Percentiles rank a stretch among this genome's conserved stretches.
phyloP scores from a whole-genome alignment of 345 rosid species.

The Brassica nigra region DNA sequence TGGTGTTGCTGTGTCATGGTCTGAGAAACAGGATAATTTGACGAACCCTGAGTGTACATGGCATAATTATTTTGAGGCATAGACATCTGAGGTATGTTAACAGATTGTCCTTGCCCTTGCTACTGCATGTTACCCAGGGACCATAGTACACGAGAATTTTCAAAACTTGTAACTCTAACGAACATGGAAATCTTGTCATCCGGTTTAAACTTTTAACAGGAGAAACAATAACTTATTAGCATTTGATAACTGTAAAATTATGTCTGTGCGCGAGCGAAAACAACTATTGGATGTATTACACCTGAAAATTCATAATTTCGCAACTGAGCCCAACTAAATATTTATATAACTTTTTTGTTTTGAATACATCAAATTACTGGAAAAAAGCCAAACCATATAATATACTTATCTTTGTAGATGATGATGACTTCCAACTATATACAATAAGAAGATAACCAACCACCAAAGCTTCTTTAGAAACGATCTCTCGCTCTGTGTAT shows the following conservation, averaged over 20 bases:
- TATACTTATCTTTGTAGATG: constrained; percentile 28
- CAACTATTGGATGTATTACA: neutral
- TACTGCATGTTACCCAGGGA: constrained; percentile 50
- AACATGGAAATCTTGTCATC: too few species aligned
- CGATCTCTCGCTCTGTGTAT: constrained; percentile 83
- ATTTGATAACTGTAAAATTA: too few species aligned
- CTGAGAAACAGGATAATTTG: constrained; percentile 53
- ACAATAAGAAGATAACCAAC: constrained; percentile 29
- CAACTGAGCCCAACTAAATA: constrained; percentile 9
- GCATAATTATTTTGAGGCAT: constrained; percentile 41
- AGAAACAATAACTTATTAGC: too few species aligned
- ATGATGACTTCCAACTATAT: constrained; percentile 39
- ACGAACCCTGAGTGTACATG: constrained; percentile 49
- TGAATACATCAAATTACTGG: constrained; percentile 20
- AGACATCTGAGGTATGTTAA: constrained; percentile 45
- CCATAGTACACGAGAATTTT: neutral
- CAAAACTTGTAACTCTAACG: too few species aligned
- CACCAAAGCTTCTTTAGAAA: constrained; percentile 43
- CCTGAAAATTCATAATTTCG: constrained; percentile 19
- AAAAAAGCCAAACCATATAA: constrained; percentile 16
- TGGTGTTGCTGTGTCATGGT: constrained; percentile 65
- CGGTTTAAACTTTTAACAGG: too few species aligned
- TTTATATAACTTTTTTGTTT: constrained; percentile 10
- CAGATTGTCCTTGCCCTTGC: constrained; percentile 47
- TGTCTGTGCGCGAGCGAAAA: too few species aligned